These are phyloP conservation scores for Leucosporidium scottii DNA, from an alignment of 768 basidiomycete species.

Conservation along the genomic window DNA sequence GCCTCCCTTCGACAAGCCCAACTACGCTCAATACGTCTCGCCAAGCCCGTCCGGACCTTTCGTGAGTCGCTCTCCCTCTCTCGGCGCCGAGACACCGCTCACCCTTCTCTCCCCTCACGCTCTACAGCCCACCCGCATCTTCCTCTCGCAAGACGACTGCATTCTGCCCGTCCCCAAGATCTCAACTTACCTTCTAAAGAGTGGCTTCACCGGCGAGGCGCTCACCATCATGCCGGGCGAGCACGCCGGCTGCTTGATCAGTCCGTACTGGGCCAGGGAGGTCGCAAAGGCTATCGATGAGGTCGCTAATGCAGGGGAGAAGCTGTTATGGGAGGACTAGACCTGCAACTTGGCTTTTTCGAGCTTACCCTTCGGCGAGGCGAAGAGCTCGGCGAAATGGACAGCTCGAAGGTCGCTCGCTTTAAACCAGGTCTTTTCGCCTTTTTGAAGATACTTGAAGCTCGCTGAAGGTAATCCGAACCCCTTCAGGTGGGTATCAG, in stretches of 20 bases:
- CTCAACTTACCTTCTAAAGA: constrained; percentile 1
- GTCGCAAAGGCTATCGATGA: constrained; percentile 11
- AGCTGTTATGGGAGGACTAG: constrained; percentile 1
- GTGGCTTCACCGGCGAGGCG: constrained; percentile 6
- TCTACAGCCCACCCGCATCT: constrained; percentile 23
- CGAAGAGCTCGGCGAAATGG: too few relatives aligned
- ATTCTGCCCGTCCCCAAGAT: constrained; percentile 21
- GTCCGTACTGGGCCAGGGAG: constrained; percentile 1
- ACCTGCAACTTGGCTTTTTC: too few relatives aligned
- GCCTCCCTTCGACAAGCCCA: constrained; percentile 16
- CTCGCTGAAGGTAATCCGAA: too few relatives aligned
- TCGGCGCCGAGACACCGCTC: neutral
- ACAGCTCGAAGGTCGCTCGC: too few relatives aligned
- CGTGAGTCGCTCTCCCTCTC: neutral
- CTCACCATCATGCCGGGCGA: constrained; percentile 18
- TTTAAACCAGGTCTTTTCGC: too few relatives aligned
- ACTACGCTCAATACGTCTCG: constrained; percentile 17
- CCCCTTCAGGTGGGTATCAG: too few relatives aligned
- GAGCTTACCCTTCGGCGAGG: too few relatives aligned
- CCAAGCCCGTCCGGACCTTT: constrained; percentile 11
- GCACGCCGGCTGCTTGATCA: constrained; percentile 16
- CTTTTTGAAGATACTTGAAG: too few relatives aligned
- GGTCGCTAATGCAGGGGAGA: constrained; percentile 3
- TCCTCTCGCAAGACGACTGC: constrained; percentile 24
- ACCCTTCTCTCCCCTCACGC: neutral